Conservation (phyloP, 73 alveolate genomes). For the Paramecium biaurelia region DNA sequence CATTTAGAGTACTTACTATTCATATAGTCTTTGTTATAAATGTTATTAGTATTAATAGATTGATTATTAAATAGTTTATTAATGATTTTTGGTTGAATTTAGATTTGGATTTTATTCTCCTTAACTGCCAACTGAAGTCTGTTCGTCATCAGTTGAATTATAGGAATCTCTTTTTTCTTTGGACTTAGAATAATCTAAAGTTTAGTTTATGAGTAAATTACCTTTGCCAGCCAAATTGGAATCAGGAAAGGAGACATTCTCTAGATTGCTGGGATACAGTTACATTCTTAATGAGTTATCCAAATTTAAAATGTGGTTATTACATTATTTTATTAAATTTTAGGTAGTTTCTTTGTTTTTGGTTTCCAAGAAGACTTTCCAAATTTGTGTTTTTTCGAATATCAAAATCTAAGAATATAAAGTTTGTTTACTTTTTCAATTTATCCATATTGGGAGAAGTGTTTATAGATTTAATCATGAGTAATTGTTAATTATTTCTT, state of each 20-base stretch:
- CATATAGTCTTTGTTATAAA: neutral
- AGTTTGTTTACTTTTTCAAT: neutral
- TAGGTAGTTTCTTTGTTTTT: neutral
- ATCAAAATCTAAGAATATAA: neutral
- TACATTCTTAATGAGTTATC: neutral
- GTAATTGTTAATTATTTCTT: neutral
- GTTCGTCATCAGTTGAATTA: neutral
- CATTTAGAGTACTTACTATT: neutral
- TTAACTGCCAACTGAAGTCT: neutral
- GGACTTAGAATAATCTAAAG: neutral
- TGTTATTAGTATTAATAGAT: neutral
- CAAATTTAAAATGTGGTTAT: neutral
- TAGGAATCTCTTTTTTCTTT: neutral
- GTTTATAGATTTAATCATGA: neutral
- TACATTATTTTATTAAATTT: neutral
- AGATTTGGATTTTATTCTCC: neutral
- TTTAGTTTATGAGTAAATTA: neutral
- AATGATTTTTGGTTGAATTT: neutral
- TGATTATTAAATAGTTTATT: neutral
- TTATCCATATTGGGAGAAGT: neutral
- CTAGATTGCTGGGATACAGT: neutral
- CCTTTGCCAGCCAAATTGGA: neutral
- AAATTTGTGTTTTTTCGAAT: neutral
- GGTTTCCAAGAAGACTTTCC: constrained; percentile 22
- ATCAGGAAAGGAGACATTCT: neutral